Conservation (phyloP, 768 basidiomycete species). For the Daedalea quercina region DNA sequence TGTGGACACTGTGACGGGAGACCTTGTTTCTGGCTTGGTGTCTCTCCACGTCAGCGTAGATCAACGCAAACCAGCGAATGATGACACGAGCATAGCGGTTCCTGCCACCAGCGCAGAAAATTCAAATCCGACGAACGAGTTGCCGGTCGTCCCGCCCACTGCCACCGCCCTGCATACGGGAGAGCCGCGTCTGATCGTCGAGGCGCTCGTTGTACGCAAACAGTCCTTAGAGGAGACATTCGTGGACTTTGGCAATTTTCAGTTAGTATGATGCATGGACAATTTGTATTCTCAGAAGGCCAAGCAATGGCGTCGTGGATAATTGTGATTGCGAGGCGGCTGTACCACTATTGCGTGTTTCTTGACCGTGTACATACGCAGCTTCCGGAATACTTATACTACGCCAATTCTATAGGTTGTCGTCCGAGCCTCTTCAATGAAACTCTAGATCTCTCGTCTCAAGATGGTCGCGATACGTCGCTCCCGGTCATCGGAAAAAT, state of each 20-base stretch:
- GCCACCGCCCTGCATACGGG: constrained; percentile 20
- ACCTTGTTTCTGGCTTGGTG: constrained; percentile 27
- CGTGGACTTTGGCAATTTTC: constrained; percentile 51
- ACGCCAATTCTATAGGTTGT: too few species aligned
- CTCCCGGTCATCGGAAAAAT: too few species aligned
- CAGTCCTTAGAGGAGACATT: constrained; percentile 71
- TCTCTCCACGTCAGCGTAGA: constrained; percentile 26
- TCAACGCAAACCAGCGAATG: constrained; percentile 5
- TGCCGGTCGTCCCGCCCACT: constrained; percentile 5
- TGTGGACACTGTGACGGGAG: constrained; percentile 7
- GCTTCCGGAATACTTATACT: too few species aligned
- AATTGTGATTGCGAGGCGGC: too few species aligned
- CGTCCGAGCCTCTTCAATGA: too few species aligned
- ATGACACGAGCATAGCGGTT: background rate
- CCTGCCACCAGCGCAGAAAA: constrained; percentile 2
- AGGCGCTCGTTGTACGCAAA: constrained; percentile 75
- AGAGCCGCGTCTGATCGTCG: constrained; percentile 66
- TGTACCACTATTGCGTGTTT: too few species aligned
- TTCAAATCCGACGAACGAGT: constrained; percentile 1
- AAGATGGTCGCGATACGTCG: too few species aligned
- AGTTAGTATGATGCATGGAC: constrained; percentile 8
- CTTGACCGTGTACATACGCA: too few species aligned
- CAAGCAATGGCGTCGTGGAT: too few species aligned
- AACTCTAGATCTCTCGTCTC: too few species aligned
- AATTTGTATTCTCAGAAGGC: too few species aligned